These are phyloP conservation scores for Leishmania lainsoni DNA, from an alignment of 208 protist genomes.

Conservation along the genomic window DNA sequence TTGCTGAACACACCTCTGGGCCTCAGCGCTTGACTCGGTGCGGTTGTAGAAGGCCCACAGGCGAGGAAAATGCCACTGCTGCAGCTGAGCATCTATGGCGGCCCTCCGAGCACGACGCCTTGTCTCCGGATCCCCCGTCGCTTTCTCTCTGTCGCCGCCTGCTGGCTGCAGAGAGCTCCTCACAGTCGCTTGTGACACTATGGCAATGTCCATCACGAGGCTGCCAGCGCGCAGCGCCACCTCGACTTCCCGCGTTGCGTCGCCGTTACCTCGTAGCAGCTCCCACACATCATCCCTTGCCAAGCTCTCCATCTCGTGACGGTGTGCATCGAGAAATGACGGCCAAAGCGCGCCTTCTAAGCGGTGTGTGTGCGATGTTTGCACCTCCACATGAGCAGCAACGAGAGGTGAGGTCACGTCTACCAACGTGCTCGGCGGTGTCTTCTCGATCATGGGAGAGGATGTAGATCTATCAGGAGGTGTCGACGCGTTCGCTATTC, in stretches of 20 bases:
- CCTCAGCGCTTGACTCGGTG: not conserved
- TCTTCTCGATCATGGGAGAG: not conserved
- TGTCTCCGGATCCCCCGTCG: not conserved
- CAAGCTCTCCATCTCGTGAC: conserved; percentile 11
- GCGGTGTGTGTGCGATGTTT: conserved; percentile 17
- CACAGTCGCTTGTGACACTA: not conserved
- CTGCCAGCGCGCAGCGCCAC: conserved; percentile 28
- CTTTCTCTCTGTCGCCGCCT: not conserved
- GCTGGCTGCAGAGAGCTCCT: not conserved
- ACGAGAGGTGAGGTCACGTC: not conserved
- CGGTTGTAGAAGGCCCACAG: conserved; percentile 26
- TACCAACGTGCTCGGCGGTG: not conserved
- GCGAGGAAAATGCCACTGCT: conserved; percentile 23
- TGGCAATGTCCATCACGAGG: conserved; percentile 23
- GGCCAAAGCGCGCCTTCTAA: conserved; percentile 34
- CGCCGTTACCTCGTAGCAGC: conserved; percentile 5
- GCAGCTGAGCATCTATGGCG: not conserved
- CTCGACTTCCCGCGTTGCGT: conserved; percentile 2
- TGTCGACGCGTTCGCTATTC: not conserved
- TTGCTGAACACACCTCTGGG: not conserved
- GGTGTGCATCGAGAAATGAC: conserved; percentile 10
- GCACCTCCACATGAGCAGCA: not conserved
- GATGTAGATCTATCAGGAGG: not conserved
- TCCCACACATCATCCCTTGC: conserved; percentile 29
- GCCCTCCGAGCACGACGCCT: not conserved